These are phyloP conservation scores for Warburgia ugandensis DNA, from an alignment of 164 flowering plant genomes.

Conservation along the genomic window DNA sequence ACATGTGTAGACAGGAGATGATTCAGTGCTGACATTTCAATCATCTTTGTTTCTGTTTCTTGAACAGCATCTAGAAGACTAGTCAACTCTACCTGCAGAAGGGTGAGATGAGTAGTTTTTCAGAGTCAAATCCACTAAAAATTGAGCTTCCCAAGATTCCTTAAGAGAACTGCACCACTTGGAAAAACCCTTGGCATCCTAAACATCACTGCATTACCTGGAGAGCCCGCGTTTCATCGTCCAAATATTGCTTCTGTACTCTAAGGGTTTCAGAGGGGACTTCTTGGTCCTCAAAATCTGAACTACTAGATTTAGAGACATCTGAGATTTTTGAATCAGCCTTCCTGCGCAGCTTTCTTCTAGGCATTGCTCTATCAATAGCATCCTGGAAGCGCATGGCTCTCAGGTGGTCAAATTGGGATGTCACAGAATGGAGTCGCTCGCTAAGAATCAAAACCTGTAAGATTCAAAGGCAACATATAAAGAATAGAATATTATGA, in stretches of 20 bases:
- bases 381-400: constrained; percentile 81
- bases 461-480: constrained; percentile 2
- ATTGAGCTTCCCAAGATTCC: not conserved
- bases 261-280: constrained; percentile 42
- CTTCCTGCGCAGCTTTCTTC: constrained; percentile 44
- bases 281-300: constrained; percentile 34
- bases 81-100: constrained; percentile 62
- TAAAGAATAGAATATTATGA: not conserved
- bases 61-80: constrained; percentile 77
- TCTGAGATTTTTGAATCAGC: constrained; percentile 22
- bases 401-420: constrained; percentile 80
- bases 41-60: constrained; percentile 91
- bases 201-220: constrained; percentile 40
- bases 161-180: too few species aligned
- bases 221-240: constrained; percentile 92
- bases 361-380: constrained; percentile 59
- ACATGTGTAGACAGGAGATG: constrained; percentile 95
- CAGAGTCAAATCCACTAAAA: not conserved
- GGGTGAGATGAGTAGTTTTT: not conserved
- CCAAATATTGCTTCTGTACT: constrained; percentile 72
- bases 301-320: constrained; percentile 19
- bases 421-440: constrained; percentile 77
- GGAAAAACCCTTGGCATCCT: not conserved
- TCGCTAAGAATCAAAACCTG: constrained; percentile 92
- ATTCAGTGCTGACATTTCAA: constrained; percentile 95